Evolutionary conservation across 2,329 filamentous ascomycete genomes (phyloP), one percentile per base, ranked within the genome.

Genomic region (Cladophialophora chaetospira): DNA sequence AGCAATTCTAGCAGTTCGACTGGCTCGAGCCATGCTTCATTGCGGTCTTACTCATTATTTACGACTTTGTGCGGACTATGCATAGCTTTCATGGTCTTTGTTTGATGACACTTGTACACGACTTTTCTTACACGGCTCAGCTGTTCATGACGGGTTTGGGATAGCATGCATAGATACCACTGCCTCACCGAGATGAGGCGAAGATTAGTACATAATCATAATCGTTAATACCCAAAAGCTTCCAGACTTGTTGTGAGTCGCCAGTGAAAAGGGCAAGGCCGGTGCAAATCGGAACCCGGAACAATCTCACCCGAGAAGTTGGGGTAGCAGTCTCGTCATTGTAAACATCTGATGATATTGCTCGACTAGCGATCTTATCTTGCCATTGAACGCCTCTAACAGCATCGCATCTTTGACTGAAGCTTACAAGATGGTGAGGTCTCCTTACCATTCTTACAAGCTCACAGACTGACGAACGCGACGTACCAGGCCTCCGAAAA

Each of bases 381-480:
- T n/a, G n/a, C 92, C 8, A 93, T 97, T 75, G 91, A 91, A 38
- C 57, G 89, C 69, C 91, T 92, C 63, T 89, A 87, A n/a, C n/a
- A n/a, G n/a, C 73, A 72, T 88, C 68, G 3, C 6, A 3, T 11
- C 8, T 40, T 19, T 40, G 17, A 8, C 36, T 40, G 36, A 40
- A 40, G 8, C 36, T 9, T 21, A 10, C 36, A 40, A 44, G 2
- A 44, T 28, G 21, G 42, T 44, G 15, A 25, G n/a, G 4, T 13
- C 15, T 21, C 23, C 10, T 10, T 23, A n/a, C n/a, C n/a, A n/a
- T 42, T n/a, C 8, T 13, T 21, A 13, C 11, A 8, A 13, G 42
- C 9, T 42, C 6, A 11, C 23, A 13, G n/a, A 5, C 8, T 4
- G 2, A 25, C 23, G 15, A 13, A 44, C 42, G 10, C 23, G 10